Base-by-base conservation (phyloP, 2,329 filamentous ascomycete species). In the Juglanconis sp. region DNA sequence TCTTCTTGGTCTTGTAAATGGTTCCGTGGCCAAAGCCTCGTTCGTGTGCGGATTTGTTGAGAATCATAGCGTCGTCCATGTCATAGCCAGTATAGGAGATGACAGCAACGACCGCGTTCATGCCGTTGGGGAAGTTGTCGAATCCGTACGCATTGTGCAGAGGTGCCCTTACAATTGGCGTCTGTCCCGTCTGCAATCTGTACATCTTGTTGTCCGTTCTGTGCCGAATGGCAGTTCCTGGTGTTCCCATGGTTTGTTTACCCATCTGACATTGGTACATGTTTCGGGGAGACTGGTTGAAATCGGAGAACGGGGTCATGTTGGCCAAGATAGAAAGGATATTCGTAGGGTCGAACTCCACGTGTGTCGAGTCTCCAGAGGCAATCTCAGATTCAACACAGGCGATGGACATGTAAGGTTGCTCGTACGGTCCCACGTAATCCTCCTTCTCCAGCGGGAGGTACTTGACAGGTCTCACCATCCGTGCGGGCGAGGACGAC, bases 261-360 rank as follows among this genome's bases (percentile, higher is more conserved):
- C 92, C 92, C 95, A 98, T 98, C 81, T 98, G 95, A 78, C 93
- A 97, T 73, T 96, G 91, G 73, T 98, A 99, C 94, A 98, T 98
- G 77, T 99, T 99, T 83, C 95, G 84, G 1, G 95, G 95, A 13
- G 93, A 97, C 75, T 99, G 95, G 77, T 99, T 99, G 78, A 96
- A 96, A 73, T 99, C 92, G 51, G 94, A 97, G 77, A 99, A 99
- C 3, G 95, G 95, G 0, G 95, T 99, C 89, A 97, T 96, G 77
- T 98, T 98, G 69, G 95, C 95, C 55, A 99, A 83, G 65, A 99
- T 98, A 7, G 94, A 98, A 32, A 99, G 85, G 66, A 99, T 98
- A 75, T 98, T 95, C 36, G 95, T 99, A 1, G 95, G 93, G 60
- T 93, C 89, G 69, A 90, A 91, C 74, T 99, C 95, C 49, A 98